Conservation (phyloP, 192 early-diverging fungal genomes). For the Mortierella antarctica region DNA sequence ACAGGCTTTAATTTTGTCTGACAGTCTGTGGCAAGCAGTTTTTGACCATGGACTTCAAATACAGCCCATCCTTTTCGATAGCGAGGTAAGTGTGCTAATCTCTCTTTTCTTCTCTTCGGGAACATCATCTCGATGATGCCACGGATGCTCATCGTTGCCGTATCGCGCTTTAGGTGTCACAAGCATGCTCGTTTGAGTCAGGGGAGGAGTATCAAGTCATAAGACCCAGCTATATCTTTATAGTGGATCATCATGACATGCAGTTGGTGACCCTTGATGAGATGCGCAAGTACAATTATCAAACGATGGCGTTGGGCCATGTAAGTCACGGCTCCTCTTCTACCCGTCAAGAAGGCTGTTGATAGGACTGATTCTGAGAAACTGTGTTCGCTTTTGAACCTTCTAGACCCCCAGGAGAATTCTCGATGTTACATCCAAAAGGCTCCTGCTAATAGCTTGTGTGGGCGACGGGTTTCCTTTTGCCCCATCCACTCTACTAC, state of each 20-base stretch:
- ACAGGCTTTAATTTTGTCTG: slow-evolving; percentile 19
- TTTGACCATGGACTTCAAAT: slow-evolving; percentile 18
- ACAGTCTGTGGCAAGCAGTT: slow-evolving; percentile 26
- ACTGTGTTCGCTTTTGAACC: neutral
- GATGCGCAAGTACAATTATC: slow-evolving; percentile 14
- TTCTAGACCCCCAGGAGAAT: slow-evolving; percentile 38
- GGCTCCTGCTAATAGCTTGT: slow-evolving; percentile 19
- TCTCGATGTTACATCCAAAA: slow-evolving; percentile 33
- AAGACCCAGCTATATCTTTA: slow-evolving; percentile 21
- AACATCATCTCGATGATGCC: neutral
- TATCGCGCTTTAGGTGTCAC: slow-evolving; percentile 16
- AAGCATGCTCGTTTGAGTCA: slow-evolving; percentile 30
- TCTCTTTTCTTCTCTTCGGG: neutral
- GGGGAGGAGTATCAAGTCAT: neutral
- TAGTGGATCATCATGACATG: slow-evolving; percentile 40
- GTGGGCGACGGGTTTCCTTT: slow-evolving; percentile 35
- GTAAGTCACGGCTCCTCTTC: slow-evolving; percentile 6
- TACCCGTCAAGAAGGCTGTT: neutral
- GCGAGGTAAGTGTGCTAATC: slow-evolving; percentile 18
- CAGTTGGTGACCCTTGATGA: slow-evolving; percentile 25
- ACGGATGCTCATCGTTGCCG: neutral
- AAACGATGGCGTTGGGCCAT: slow-evolving; percentile 14
- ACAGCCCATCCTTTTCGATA: slow-evolving; percentile 27
- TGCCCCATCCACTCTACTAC: slow-evolving; percentile 17
- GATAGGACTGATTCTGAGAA: neutral